phyloP scores from a whole-genome alignment of 1,284 basidiomycete species.

The Chalciporus sp. region DNA sequence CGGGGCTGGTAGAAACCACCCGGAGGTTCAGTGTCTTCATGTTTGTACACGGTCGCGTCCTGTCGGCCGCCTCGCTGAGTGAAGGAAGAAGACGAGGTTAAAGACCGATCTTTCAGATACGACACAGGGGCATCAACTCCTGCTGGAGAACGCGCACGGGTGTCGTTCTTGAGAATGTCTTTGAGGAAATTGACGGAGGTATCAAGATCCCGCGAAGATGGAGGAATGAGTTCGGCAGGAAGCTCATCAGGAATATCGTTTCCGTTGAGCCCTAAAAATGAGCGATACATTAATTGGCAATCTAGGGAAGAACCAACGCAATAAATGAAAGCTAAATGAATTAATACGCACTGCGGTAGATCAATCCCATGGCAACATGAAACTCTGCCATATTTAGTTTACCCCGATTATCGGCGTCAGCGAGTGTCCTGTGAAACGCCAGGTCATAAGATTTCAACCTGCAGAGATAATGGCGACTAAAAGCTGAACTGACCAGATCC shows the following conservation, averaged over 20 bases:
- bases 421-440: conserved; percentile 69
- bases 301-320: neutral
- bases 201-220: conserved; percentile 90
- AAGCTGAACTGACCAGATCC: conserved; percentile 77
- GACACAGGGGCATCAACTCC: conserved; percentile 55
- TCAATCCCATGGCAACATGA: conserved; percentile 98
- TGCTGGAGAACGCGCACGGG: conserved; percentile 59
- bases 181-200: conserved; percentile 92
- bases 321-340: neutral
- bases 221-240: conserved; percentile 89
- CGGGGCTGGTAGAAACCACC: conserved; percentile 83
- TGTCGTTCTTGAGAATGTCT: conserved; percentile 88
- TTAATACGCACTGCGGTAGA: conserved; percentile 82
- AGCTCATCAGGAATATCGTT: conserved; percentile 88
- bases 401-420: conserved; percentile 89
- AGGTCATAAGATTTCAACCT: neutral
- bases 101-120: conserved; percentile 70
- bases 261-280: conserved; percentile 78
- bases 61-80: conserved; percentile 58
- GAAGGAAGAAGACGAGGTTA: conserved; percentile 56
- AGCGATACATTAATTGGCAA: neutral
- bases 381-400: conserved; percentile 97
- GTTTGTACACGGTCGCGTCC: conserved; percentile 94
- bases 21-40: conserved; percentile 65
- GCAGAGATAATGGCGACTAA: neutral